Percentiles rank a stretch among this genome's conserved stretches.
phyloP scores from a whole-genome alignment of 257 asterid species.

The Gynochthodes officinalis region DNA sequence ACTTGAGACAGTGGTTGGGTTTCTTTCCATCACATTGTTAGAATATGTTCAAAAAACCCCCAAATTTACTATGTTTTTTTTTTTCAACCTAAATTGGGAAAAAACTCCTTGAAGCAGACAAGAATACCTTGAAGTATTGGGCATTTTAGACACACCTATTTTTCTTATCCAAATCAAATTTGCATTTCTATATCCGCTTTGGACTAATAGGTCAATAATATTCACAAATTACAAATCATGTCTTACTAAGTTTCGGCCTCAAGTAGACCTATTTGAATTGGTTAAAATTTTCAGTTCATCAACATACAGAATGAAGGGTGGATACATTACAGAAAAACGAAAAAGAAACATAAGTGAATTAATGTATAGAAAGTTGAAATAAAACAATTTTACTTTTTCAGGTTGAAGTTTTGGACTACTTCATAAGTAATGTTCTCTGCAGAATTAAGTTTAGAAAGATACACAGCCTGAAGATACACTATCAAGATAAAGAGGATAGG shows the following conservation, averaged over 20 bases:
- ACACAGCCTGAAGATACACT: neutral
- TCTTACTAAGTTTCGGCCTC: neutral
- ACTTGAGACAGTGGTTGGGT: too few relatives aligned
- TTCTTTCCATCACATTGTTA: too few relatives aligned
- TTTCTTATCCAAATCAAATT: neutral
- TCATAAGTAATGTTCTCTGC: neutral
- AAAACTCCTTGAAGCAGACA: too few relatives aligned
- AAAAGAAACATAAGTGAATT: neutral
- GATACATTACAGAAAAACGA: neutral
- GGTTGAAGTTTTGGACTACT: neutral
- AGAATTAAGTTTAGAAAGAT: neutral
- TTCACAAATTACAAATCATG: neutral
- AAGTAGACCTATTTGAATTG: neutral
- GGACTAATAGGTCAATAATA: too few relatives aligned
- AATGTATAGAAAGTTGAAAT: neutral
- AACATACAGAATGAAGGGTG: neutral
- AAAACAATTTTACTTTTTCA: neutral
- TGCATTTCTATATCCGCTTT: neutral
- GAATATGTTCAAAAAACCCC: too few relatives aligned
- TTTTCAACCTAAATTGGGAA: too few relatives aligned
- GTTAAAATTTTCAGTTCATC: neutral
- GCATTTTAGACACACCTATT: neutral
- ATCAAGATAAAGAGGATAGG: constrained; percentile 15
- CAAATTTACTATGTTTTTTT: too few relatives aligned
- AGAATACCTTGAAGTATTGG: too few relatives aligned